These are phyloP conservation scores for Sclerotinia spermophila DNA, from an alignment of 2,329 filamentous ascomycete genomes.

Conservation along the genomic window DNA sequence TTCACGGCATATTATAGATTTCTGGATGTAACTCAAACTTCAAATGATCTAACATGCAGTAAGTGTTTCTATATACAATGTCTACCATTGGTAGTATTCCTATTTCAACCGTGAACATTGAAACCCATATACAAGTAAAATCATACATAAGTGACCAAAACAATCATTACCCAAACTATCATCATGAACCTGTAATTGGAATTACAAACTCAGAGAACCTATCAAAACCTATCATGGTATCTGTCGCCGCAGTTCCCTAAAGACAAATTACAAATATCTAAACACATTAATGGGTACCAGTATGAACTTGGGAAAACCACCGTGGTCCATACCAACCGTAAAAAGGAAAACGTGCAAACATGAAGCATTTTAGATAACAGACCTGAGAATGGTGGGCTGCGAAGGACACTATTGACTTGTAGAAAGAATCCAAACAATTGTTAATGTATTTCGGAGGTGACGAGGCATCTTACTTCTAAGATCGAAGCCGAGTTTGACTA, in stretches of 20 bases:
- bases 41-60: no score
- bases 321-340: neutral
- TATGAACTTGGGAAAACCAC: neutral
- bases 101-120: no score
- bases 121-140: neutral
- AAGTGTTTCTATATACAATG: neutral
- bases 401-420: neutral
- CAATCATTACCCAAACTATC: neutral
- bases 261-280: neutral
- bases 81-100: neutral
- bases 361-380: neutral
- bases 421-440: neutral
- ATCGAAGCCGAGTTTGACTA: no score
- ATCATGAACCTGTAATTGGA: neutral
- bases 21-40: neutral
- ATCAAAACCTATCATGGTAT: neutral
- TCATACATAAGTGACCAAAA: neutral
- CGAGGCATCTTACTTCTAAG: neutral
- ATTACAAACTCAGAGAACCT: neutral
- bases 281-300: neutral
- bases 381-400: neutral
- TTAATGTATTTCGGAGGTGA: neutral
- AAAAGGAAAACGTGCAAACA: neutral
- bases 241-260: no score
- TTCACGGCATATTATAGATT: neutral